Conservation (phyloP, 164 flowering plant species). For the Umbilicus rupestris region DNA sequence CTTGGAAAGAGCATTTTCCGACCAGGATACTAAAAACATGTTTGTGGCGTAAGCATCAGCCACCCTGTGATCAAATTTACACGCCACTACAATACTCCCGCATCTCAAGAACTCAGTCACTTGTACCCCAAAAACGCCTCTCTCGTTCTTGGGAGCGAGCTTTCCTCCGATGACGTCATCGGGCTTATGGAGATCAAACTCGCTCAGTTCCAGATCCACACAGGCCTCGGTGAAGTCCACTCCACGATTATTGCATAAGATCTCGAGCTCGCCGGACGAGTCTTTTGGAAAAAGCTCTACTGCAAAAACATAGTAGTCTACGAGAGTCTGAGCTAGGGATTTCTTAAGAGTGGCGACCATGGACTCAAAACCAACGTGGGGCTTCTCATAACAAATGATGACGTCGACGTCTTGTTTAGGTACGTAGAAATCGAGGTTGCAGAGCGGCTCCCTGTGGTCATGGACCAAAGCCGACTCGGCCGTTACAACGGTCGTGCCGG, state of each 20-base stretch:
- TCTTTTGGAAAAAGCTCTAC: not conserved
- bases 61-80: not conserved
- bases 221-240: not conserved
- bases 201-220: not conserved
- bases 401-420: not conserved
- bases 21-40: not conserved
- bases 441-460: constrained; percentile 20
- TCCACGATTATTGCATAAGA: not conserved
- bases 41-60: not conserved
- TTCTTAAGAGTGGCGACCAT: not conserved
- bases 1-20: not conserved
- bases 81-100: not conserved
- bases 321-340: not conserved
- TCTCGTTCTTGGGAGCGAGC: not conserved
- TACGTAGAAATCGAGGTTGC: not conserved
- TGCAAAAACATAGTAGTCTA: not conserved
- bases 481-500: not conserved
- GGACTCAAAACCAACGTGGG: not conserved
- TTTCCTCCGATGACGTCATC: not conserved
- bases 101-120: not conserved
- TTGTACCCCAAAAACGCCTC: not conserved
- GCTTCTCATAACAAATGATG: not conserved
- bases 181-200: not conserved
- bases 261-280: not conserved
- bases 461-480: constrained; percentile 11